These are phyloP conservation scores for Parathielavia appendiculata DNA, from an alignment of 495 filamentous ascomycete genomes.

Conservation along the genomic window DNA sequence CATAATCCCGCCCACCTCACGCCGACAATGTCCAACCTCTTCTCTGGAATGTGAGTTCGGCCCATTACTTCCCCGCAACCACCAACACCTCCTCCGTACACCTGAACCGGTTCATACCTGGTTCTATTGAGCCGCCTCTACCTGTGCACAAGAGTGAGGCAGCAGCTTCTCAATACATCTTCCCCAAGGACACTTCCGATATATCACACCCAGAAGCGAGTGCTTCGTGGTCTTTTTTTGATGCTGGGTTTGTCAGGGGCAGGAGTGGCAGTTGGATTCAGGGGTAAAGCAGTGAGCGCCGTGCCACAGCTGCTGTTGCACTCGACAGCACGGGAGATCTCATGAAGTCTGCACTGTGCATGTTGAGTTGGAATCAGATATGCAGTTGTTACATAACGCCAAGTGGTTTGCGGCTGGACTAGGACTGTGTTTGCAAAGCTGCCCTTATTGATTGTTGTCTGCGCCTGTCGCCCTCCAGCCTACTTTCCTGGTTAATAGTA, in stretches of 20 bases:
- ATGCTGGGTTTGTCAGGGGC: not conserved
- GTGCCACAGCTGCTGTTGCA: not conserved
- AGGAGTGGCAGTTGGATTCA: not conserved
- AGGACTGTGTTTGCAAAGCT: not conserved
- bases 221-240: not conserved
- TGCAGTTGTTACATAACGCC: not conserved
- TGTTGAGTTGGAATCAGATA: not conserved
- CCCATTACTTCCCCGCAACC: slow-evolving; percentile 16
- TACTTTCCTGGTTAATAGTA: not conserved
- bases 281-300: not conserved
- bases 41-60: slow-evolving; percentile 71
- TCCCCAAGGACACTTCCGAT: not conserved
- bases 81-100: slow-evolving; percentile 1
- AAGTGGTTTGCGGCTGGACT: not conserved
- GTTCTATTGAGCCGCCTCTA: not conserved
- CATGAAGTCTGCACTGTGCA: not conserved
- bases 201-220: not conserved
- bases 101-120: not conserved
- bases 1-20: not conserved
- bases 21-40: slow-evolving; percentile 64
- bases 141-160: slow-evolving; percentile 16
- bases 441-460: not conserved
- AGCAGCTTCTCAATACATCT: slow-evolving; percentile 6
- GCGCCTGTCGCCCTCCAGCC: not conserved
- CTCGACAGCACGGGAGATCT: not conserved